A percentile compares a stretch with the other conserved stretches of the same genome.
These are phyloP conservation scores for Neoboletus brunneissimus DNA, from an alignment of 768 basidiomycete species.

Conservation along the genomic window DNA sequence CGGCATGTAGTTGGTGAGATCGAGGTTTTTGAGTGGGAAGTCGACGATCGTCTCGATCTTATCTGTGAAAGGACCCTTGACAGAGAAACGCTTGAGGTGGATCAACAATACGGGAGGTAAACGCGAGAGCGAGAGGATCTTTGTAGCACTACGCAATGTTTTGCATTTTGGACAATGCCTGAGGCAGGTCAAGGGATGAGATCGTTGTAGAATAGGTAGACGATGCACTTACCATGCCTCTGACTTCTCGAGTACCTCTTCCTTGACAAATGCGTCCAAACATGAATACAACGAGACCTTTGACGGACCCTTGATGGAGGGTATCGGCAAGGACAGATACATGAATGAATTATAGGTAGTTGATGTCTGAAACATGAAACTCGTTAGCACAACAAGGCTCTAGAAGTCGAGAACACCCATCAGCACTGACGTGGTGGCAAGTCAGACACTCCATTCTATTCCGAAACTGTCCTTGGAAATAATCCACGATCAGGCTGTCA, in stretches of 20 bases:
- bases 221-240: conserved; percentile 77
- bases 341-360: conserved; percentile 98
- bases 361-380: conserved; percentile 62
- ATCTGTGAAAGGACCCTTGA: conserved; percentile 89
- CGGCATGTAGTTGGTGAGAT: conserved; percentile 83
- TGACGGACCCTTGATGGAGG: conserved; percentile 51
- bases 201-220: not conserved
- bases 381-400: conserved; percentile 12
- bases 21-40: conserved; percentile 67
- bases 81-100: conserved; percentile 89
- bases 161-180: conserved; percentile 98
- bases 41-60: conserved; percentile 95
- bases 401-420: not conserved
- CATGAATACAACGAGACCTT: conserved; percentile 76
- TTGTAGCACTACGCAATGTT: conserved; percentile 78
- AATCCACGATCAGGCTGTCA: conserved; percentile 93
- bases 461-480: conserved; percentile 96
- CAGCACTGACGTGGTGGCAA: conserved; percentile 69
- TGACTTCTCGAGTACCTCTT: conserved; percentile 86
- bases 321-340: conserved; percentile 89
- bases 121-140: conserved; percentile 85
- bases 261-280: conserved; percentile 85
- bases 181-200: not conserved
- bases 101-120: conserved; percentile 91
- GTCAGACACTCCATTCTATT: conserved; percentile 87